These are phyloP conservation scores for Nannizziopsis arthrosporioides DNA, from an alignment of 2,329 filamentous ascomycete species.

Conservation along the genomic window DNA sequence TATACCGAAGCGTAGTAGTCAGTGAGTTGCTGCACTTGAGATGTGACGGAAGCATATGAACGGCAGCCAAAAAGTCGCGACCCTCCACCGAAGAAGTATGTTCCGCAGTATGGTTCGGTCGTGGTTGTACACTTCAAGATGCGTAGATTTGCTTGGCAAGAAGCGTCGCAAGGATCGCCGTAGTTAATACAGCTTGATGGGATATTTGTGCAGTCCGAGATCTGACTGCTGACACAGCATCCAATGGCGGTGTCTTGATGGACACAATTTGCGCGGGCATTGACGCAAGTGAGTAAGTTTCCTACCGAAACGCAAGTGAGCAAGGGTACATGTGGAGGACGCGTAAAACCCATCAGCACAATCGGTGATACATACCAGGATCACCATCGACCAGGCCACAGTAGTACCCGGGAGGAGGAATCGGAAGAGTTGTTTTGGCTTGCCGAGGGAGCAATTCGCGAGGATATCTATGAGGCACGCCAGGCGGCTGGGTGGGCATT, in stretches of 20 bases:
- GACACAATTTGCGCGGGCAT: conserved; percentile 15
- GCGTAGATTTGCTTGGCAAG: conserved; percentile 8
- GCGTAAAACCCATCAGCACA: not conserved
- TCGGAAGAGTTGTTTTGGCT: conserved; percentile 6
- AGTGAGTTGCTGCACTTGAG: conserved; percentile 12
- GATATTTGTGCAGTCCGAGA: conserved; percentile 14
- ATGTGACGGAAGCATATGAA: conserved; percentile 9
- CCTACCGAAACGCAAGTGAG: conserved; percentile 5
- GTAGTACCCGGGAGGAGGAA: conserved; percentile 15
- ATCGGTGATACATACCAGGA: conserved; percentile 12
- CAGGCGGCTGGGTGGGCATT: conserved; percentile 14
- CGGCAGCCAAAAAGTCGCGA: conserved; percentile 14
- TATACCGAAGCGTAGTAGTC: conserved; percentile 16
- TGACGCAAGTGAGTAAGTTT: conserved; percentile 15
- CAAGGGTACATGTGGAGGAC: not conserved
- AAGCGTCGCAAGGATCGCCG: conserved; percentile 11
- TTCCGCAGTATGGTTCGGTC: conserved; percentile 15
- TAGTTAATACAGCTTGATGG: conserved; percentile 14
- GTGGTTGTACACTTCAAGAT: conserved; percentile 12
- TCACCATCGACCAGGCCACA: conserved; percentile 16
- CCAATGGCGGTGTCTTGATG: conserved; percentile 14
- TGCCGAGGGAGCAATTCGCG: conserved; percentile 12
- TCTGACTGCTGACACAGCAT: conserved; percentile 15
- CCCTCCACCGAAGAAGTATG: conserved; percentile 14
- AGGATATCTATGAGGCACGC: conserved; percentile 12